Evolutionary conservation across 2,329 filamentous ascomycete species (phyloP).

Genomic region (Fusarium sp.): DNA sequence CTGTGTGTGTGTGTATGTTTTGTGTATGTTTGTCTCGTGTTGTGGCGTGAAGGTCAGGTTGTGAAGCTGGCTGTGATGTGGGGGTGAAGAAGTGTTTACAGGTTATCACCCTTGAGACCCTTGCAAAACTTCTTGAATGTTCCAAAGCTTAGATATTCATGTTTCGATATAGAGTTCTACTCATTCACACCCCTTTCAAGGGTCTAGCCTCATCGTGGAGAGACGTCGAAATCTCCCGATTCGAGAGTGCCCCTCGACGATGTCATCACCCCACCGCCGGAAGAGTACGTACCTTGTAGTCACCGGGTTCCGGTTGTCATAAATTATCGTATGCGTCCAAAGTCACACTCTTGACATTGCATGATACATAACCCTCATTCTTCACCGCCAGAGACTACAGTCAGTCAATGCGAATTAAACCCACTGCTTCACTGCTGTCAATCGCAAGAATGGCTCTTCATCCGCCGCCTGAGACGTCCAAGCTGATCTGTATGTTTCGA

Average conservation of each 20-base stretch:
- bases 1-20: constrained; percentile 7
- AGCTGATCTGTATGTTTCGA: constrained; percentile 62
- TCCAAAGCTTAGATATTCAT: neutral
- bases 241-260: constrained; percentile 29
- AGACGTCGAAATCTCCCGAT: constrained; percentile 15
- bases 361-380: constrained; percentile 17
- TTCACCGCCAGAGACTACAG: neutral
- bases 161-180: neutral
- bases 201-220: neutral
- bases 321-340: constrained; percentile 26
- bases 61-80: neutral
- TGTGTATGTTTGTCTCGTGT: constrained; percentile 3
- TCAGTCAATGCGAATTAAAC: constrained; percentile 41
- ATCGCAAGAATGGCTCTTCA: constrained; percentile 59
- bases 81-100: neutral
- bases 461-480: constrained; percentile 53
- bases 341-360: constrained; percentile 17
- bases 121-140: neutral
- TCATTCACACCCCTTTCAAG: neutral
- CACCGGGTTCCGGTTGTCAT: neutral
- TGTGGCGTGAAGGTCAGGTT: constrained; percentile 14
- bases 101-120: neutral
- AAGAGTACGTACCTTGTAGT: constrained; percentile 32
- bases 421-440: constrained; percentile 30
- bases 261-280: constrained; percentile 31